phyloP scores from a whole-genome alignment of 1,284 basidiomycete genomes.

The Marasmius fiardii region DNA sequence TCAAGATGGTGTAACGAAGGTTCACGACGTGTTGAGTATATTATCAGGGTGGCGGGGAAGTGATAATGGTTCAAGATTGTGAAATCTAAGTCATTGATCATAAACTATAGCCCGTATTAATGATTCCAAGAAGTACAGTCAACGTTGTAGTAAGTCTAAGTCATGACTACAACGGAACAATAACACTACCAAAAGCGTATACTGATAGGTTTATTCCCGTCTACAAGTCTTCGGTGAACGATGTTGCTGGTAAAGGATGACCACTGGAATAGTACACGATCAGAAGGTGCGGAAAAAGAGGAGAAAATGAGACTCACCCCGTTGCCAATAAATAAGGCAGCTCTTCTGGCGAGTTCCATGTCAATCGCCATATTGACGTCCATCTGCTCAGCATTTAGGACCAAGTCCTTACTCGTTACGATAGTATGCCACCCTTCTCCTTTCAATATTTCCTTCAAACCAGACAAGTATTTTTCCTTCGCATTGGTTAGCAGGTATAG shows the following conservation, averaged over 20 bases:
- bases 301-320: slow-evolving; percentile 67
- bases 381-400: slow-evolving; percentile 41
- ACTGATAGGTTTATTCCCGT: slow-evolving; percentile 36
- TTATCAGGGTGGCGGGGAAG: neutral
- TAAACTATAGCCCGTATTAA: neutral
- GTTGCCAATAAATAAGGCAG: slow-evolving; percentile 65
- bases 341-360: slow-evolving; percentile 54
- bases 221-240: slow-evolving; percentile 35
- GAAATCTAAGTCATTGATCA: neutral
- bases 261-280: slow-evolving; percentile 26
- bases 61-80: neutral
- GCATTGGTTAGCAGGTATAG: slow-evolving; percentile 62
- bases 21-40: neutral
- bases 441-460: slow-evolving; percentile 39
- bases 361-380: slow-evolving; percentile 57
- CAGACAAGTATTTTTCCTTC: slow-evolving; percentile 41
- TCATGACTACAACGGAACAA: too few relatives aligned
- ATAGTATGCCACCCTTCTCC: slow-evolving; percentile 47
- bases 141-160: too few relatives aligned
- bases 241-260: slow-evolving; percentile 44
- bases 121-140: too few relatives aligned
- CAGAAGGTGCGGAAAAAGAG: too few relatives aligned
- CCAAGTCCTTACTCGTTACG: slow-evolving; percentile 43
- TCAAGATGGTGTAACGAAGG: neutral
- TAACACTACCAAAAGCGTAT: slow-evolving; percentile 32